Evolutionary conservation across 768 basidiomycete genomes (phyloP).

Genomic region (Tylopilus plumbeoviolaceoides): DNA sequence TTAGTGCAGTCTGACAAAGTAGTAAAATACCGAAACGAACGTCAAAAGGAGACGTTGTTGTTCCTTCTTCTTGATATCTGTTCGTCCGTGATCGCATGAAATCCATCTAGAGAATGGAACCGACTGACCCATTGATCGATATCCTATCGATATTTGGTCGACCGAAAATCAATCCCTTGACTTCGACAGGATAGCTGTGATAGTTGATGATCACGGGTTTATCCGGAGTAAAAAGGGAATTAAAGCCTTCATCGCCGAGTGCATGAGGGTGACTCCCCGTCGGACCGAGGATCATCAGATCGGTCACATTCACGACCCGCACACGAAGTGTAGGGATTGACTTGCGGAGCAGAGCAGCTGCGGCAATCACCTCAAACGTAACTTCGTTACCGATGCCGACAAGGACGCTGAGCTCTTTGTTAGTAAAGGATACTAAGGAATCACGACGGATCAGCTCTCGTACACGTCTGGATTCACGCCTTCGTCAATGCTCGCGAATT

Average conservation of each 20-base stretch:
- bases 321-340: conserved; percentile 69
- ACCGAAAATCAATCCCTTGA: conserved; percentile 62
- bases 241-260: conserved; percentile 56
- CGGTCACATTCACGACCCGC: conserved; percentile 85
- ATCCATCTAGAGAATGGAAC: not conserved
- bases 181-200: conserved; percentile 75
- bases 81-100: not conserved
- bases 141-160: conserved; percentile 47
- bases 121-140: conserved; percentile 46
- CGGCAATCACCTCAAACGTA: conserved; percentile 86
- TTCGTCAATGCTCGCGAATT: conserved; percentile 70
- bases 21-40: conserved; percentile 33
- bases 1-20: not conserved
- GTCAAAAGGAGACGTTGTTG: conserved; percentile 81
- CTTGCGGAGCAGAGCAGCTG: conserved; percentile 73
- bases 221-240: conserved; percentile 68
- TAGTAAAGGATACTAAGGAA: too few relatives aligned
- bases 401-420: conserved; percentile 72
- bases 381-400: conserved; percentile 87
- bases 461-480: conserved; percentile 72
- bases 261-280: conserved; percentile 75
- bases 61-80: conserved; percentile 66
- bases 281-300: conserved; percentile 77
- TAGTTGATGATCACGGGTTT: conserved; percentile 76
- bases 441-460: too few relatives aligned